Base-by-base conservation (phyloP, 208 protist genomes). In the Angomonas desouzai region DNA sequence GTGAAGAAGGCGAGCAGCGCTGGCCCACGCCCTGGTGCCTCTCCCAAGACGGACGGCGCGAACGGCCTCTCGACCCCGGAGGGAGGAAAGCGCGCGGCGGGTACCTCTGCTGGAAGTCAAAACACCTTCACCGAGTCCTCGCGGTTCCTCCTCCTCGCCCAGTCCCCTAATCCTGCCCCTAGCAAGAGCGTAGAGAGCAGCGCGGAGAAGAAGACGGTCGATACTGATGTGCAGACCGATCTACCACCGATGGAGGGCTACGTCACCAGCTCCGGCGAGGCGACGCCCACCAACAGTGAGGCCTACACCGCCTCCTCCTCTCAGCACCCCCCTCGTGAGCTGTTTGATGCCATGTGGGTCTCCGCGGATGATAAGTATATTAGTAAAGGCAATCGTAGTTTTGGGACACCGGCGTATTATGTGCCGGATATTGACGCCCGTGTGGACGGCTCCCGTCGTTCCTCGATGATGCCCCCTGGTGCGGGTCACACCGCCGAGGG, bases 331-430 rank as follows among this genome's bases (percentile, higher is more conserved):
- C 33, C 55, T 48, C 77, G 79, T 22, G 79, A 77, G 45, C 74
- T 92, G n/a, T 92, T 92, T 56, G 74, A 82, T 33, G 85, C 81
- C 4, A 87, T 92, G 81, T 92, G 85, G 85, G 81, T 92, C 36
- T 67, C 79, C 9, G 72, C 74, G 0, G 79, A 82, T 25, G 48
- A 59, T 1, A 48, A 76, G 48, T 70, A 70, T 67, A 47, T 79
- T 62, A 62, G 70, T 36, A 60, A 76, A 38, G 72, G 74, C 1
- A 82, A 75, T 18, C 81, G 79, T 20, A 62, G 59, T 18, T 81
- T 92, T 62, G 81, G 75, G 13, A 62, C 72, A 18, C 81, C 85
- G 13, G 82, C 66, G 23, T 92, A 92, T 69, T 88, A 79, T 23
- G 55, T 61, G 13, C 30, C 55, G 28, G 30, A 47, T 18, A 25